Evolutionary conservation across 2,329 filamentous ascomycete species (phyloP), one percentile per base, ranked within the genome.

Genomic region (Fusarium anthophilum): DNA sequence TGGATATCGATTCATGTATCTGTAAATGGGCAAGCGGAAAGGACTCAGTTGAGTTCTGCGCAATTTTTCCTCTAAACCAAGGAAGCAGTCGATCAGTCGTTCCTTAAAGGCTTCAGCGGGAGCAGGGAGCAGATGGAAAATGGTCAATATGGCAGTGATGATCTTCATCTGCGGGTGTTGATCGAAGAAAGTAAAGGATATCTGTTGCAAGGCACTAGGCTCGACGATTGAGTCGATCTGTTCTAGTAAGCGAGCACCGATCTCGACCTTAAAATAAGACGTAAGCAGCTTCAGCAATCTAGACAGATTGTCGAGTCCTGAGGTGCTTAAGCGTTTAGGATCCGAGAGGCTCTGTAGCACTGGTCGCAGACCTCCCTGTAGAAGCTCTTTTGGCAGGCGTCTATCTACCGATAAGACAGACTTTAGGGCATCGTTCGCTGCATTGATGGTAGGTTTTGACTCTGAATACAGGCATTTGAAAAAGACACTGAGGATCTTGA

Each of bases 191-290:
- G 93, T 95, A 82, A 99, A 99, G 0, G 96, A 98, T 4, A 96
- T 94, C 78, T 95, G 94, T 81, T 98, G 95, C 75, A 98, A 85
- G 20, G 91, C 89, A 58, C 87, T 88, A 6, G 93, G 89, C 66
- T 98, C 95, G 3, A 96, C 95, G 73, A 99, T 95, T 17, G 92
- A 90, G 80, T 96, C 96, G 83, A 98, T 93, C 78, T 99, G 96
- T 73, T 98, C 96, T 15, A 99, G 87, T n/a, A 99, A 85, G 30
- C 96, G 91, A 28, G 94, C 90, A 12, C 96, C 97, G 61, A 99
- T 99, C 81, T 99, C 96, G 2, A 98, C 95, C 83, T 99, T 99
- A 84, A 99, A 99, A 82, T 99, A 99, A 68, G 96, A 98, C 0
- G 96, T 99, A 24, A 99, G 86, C 5, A 99, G 87, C 73, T 96